phyloP scores from a whole-genome alignment of 2,329 filamentous ascomycete genomes.

The Phyllosticta citrichinensis region DNA sequence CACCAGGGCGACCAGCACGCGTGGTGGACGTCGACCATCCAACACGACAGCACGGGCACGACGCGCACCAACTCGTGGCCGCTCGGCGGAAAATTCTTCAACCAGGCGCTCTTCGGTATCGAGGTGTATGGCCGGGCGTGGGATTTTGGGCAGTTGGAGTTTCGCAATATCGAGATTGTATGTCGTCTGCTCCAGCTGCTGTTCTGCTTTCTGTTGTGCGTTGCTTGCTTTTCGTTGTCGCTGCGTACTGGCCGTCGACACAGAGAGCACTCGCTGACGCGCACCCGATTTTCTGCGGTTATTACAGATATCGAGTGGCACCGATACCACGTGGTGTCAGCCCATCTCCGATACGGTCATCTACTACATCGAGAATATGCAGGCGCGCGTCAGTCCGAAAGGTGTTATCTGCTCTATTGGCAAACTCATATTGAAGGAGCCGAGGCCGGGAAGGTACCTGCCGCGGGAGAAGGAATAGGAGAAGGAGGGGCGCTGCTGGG shows the following conservation, averaged over 20 bases:
- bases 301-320: constrained; percentile 13
- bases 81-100: constrained; percentile 29
- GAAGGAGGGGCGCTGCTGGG: too few relatives aligned
- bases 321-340: constrained; percentile 13
- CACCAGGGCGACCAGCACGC: constrained; percentile 1
- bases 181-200: constrained; percentile 5
- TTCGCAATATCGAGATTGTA: constrained; percentile 20
- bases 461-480: too few relatives aligned
- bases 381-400: too few relatives aligned
- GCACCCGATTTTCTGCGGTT: background rate
- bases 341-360: too few relatives aligned
- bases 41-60: constrained; percentile 18
- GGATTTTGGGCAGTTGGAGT: constrained; percentile 32
- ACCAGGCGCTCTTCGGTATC: constrained; percentile 33
- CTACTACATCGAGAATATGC: too few relatives aligned
- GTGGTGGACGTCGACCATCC: constrained; percentile 28
- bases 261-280: too few relatives aligned
- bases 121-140: constrained; percentile 30
- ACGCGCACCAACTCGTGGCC: constrained; percentile 26
- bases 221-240: background rate
- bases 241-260: background rate
- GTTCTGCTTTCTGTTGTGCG: background rate
- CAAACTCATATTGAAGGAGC: too few relatives aligned
- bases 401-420: too few relatives aligned
- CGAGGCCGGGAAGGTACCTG: too few relatives aligned